Percentiles rank a stretch among this genome's conserved stretches.
These are phyloP conservation scores for Monosporascus ibericus DNA, from an alignment of 2,329 filamentous ascomycete genomes.

Conservation along the genomic window DNA sequence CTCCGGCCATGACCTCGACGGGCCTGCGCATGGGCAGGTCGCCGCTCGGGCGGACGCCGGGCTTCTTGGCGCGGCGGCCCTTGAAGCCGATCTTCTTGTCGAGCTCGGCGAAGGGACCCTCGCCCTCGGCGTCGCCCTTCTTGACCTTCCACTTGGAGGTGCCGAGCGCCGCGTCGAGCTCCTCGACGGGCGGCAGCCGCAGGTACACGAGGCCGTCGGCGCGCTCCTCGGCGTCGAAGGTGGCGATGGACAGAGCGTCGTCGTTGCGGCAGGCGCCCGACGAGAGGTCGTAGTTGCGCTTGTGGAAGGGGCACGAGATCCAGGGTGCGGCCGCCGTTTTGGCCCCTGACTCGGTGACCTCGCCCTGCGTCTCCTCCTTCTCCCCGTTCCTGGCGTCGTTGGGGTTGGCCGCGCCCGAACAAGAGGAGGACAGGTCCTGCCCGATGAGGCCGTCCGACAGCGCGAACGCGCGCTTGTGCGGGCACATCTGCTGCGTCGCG, in stretches of 20 bases:
- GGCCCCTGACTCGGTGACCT: constrained; percentile 5
- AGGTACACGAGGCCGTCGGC: constrained; percentile 72
- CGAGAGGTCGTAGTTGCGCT: constrained; percentile 77
- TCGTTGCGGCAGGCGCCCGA: constrained; percentile 72
- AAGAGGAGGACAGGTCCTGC: constrained; percentile 38
- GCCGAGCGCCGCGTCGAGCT: constrained; percentile 72
- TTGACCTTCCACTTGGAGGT: constrained; percentile 74
- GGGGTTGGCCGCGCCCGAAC: constrained; percentile 7
- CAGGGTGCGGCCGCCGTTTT: constrained; percentile 47
- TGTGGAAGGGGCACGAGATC: constrained; percentile 84
- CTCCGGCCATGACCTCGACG: constrained; percentile 28
- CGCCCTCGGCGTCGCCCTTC: constrained; percentile 52
- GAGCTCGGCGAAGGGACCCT: constrained; percentile 36
- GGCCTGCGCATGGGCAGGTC: constrained; percentile 30
- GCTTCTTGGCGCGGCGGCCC: constrained; percentile 37
- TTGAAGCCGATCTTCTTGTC: constrained; percentile 41
- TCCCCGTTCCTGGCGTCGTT: constrained; percentile 28
- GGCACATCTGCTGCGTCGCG: constrained; percentile 90
- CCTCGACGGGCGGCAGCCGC: constrained; percentile 71
- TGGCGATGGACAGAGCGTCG: constrained; percentile 69
- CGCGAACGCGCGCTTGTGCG: constrained; percentile 86
- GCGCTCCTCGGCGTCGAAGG: constrained; percentile 70
- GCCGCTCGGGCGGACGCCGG: constrained; percentile 29
- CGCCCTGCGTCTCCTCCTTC: constrained; percentile 6
- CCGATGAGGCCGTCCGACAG: constrained; percentile 80